Evolutionary conservation across 805 yeast genomes (phyloP), one percentile per base, ranked within the genome.

Genomic region (Candida chauliodis): DNA sequence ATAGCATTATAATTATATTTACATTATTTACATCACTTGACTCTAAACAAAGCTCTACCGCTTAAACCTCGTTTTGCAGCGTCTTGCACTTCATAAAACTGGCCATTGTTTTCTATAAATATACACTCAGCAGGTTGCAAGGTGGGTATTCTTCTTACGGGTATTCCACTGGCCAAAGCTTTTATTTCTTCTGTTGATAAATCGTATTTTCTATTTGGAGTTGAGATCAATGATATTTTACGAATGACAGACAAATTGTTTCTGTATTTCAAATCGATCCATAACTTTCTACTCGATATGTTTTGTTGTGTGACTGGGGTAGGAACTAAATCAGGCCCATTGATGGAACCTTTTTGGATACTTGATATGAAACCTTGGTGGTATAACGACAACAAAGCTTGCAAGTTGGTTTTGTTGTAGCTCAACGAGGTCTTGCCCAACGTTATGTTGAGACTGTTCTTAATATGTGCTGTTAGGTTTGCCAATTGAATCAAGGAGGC

Each of bases 181-280:
- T 75, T 75, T 45, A 93, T 63, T 47, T 90, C 96, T 1, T 73
- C 69, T 15, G 70, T 62, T 1, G 73, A 63, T 50, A 89, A 77
- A 47, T 71, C 62, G 15, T 90, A 84, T 56, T 81, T 74, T 56
- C 91, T 74, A 52, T 82, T 86, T 27, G 99, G 98, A 53, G 84
- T 89, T 31, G 93, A 83, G 21, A 93, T 78, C 49, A 91, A 69
- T 21, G 76, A 71, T 51, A 89, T 76, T 39, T 78, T 74, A 47
- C 79, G 73, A 46, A 93, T 69, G 13, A 93, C 95, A 0, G 96
- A 83, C 48, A 72, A 69, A 53, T 82, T 78, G 47, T 87, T 78
- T 55, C 91, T 78, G 60, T 93, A 93, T 59, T 93, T 93, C 58
- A 93, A 69, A 2, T 90, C 95, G 15, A 93, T 60, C 99, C 99